These are phyloP conservation scores for Patellaria atrata DNA, from an alignment of 495 filamentous ascomycete species.

Conservation along the genomic window DNA sequence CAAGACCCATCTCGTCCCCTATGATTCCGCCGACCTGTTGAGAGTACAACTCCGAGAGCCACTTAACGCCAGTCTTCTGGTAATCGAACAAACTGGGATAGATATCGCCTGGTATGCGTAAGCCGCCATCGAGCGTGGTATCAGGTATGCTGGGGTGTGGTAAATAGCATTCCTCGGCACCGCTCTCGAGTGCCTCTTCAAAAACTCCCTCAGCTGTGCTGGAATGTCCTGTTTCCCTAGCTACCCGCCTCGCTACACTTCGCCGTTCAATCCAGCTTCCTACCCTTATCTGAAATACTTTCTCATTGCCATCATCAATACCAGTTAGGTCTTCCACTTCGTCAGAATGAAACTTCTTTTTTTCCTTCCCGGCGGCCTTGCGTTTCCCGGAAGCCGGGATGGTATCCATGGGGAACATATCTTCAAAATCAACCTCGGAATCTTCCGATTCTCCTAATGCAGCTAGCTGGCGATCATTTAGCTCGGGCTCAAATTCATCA, in stretches of 20 bases:
- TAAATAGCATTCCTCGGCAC: slow-evolving; percentile 63
- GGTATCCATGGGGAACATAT: slow-evolving; percentile 27
- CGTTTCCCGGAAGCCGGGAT: slow-evolving; percentile 15
- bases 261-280: slow-evolving; percentile 58
- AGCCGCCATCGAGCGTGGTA: slow-evolving; percentile 54
- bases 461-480: slow-evolving; percentile 15
- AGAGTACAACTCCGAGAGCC: slow-evolving; percentile 86
- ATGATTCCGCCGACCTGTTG: slow-evolving; percentile 88
- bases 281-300: slow-evolving; percentile 63
- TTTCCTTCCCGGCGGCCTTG: slow-evolving; percentile 26
- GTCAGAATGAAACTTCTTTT: slow-evolving; percentile 12
- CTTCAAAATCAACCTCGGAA: slow-evolving; percentile 31
- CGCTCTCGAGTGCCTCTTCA: slow-evolving; percentile 19
- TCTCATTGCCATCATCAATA: slow-evolving; percentile 86
- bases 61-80: slow-evolving; percentile 88
- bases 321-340: slow-evolving; percentile 54
- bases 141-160: slow-evolving; percentile 70
- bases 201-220: slow-evolving; percentile 12
- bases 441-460: slow-evolving; percentile 21
- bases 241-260: slow-evolving; percentile 46
- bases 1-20: slow-evolving; percentile 95
- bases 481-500: slow-evolving; percentile 20
- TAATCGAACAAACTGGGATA: slow-evolving; percentile 85
- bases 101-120: slow-evolving; percentile 80
- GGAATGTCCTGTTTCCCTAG: slow-evolving; percentile 13